Evolutionary conservation across 2,329 filamentous ascomycete genomes (phyloP).

Genomic region (Pestalotiopsis sp.): DNA sequence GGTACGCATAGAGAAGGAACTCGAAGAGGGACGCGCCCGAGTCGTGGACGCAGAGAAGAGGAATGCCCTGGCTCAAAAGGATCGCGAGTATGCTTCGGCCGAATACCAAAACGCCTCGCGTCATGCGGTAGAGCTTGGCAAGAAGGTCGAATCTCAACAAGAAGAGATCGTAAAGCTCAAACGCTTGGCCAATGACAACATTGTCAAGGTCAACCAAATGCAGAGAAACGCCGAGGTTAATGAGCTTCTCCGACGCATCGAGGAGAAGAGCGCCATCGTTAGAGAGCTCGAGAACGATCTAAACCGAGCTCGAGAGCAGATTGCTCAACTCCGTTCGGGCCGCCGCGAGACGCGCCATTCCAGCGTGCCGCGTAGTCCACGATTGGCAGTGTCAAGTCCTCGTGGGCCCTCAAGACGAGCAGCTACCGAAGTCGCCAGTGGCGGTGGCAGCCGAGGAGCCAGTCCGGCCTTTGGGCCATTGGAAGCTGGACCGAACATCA

Average conservation of each 20-base stretch:
- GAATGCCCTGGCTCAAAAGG: slow-evolving; percentile 38
- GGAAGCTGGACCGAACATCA: slow-evolving; percentile 26
- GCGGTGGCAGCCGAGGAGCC: slow-evolving; percentile 46
- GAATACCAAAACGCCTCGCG: slow-evolving; percentile 63
- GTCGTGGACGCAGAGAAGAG: slow-evolving; percentile 44
- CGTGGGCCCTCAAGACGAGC: slow-evolving; percentile 27
- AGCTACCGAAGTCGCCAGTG: slow-evolving; percentile 34
- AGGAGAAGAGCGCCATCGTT: slow-evolving; percentile 44
- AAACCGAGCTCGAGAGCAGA: slow-evolving; percentile 49
- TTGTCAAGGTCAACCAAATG: slow-evolving; percentile 49
- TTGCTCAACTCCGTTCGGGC: slow-evolving; percentile 48
- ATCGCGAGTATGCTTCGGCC: slow-evolving; percentile 59
- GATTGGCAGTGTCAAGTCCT: slow-evolving; percentile 55
- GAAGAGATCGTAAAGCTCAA: slow-evolving; percentile 42
- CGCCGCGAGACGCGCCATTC: slow-evolving; percentile 59
- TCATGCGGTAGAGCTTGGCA: slow-evolving; percentile 44
- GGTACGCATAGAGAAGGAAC: slow-evolving; percentile 42
- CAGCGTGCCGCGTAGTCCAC: slow-evolving; percentile 62
- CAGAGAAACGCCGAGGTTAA: slow-evolving; percentile 41
- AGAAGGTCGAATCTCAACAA: slow-evolving; percentile 51
- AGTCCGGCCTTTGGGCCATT: slow-evolving; percentile 39
- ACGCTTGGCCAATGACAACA: slow-evolving; percentile 46
- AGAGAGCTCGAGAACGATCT: slow-evolving; percentile 58
- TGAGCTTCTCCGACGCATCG: slow-evolving; percentile 40
- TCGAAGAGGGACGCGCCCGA: slow-evolving; percentile 42